Percentiles rank a stretch among this genome's conserved stretches.
These are phyloP conservation scores for Stemphylium lycopersici DNA, from an alignment of 2,329 filamentous ascomycete genomes.

Conservation along the genomic window DNA sequence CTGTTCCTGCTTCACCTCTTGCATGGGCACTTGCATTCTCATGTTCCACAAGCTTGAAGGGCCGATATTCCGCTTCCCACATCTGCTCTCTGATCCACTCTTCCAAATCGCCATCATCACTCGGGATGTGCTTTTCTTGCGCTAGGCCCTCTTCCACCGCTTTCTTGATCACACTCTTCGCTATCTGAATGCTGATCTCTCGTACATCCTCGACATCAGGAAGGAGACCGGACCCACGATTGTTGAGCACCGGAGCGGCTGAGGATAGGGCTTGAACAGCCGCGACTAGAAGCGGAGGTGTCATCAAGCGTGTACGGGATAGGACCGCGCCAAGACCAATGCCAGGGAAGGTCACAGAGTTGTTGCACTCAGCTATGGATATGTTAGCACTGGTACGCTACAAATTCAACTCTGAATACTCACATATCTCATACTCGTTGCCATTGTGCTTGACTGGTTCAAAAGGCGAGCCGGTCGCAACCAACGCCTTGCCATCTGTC, in stretches of 20 bases:
- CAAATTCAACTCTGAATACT: conserved; percentile 19
- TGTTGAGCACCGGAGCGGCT: conserved; percentile 71
- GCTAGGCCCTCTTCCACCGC: conserved; percentile 73
- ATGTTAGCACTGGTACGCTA: conserved; percentile 9
- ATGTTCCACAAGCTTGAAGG: conserved; percentile 62
- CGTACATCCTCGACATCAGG: conserved; percentile 78
- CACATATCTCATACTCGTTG: conserved; percentile 61
- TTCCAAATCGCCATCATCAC: conserved; percentile 61
- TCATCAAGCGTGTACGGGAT: conserved; percentile 68
- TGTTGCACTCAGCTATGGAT: conserved; percentile 79
- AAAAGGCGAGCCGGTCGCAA: conserved; percentile 86
- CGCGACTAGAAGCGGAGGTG: conserved; percentile 80
- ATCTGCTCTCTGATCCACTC: conserved; percentile 80
- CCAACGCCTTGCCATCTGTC: conserved; percentile 77
- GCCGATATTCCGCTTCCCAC: conserved; percentile 75
- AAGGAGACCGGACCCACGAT: conserved; percentile 68
- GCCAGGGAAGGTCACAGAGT: conserved; percentile 82
- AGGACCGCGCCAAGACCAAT: conserved; percentile 83
- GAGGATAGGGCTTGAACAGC: conserved; percentile 75
- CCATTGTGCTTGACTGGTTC: conserved; percentile 69
- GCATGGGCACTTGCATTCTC: conserved; percentile 63
- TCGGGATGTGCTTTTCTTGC: conserved; percentile 69
- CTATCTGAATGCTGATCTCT: conserved; percentile 78
- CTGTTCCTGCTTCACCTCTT: conserved; percentile 61
- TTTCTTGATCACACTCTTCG: conserved; percentile 73